Conservation (phyloP, 2,329 filamentous ascomycete genomes). For the Paraphaeosphaeria sporulosa region DNA sequence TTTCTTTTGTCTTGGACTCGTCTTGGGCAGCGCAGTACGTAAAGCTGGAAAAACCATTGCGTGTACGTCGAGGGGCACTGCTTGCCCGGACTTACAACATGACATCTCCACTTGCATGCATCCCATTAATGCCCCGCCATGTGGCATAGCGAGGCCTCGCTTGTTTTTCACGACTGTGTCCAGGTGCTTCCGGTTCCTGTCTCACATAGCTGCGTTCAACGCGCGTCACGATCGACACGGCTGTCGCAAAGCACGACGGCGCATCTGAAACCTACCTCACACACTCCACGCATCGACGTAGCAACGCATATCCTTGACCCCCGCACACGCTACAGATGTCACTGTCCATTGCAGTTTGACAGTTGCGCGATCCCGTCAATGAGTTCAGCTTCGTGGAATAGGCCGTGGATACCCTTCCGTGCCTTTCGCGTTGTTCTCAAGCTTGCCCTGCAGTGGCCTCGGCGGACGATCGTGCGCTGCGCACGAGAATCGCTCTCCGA, state of each 20-base stretch:
- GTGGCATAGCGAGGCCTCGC: neutral
- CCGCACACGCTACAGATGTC: conserved; percentile 7
- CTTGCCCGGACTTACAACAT: neutral
- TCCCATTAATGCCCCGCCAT: neutral
- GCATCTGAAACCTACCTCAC: conserved; percentile 27
- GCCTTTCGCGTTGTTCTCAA: neutral
- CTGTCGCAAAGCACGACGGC: neutral
- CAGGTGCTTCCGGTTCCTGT: neutral
- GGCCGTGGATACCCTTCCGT: neutral
- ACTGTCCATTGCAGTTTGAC: conserved; percentile 3
- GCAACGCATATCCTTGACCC: neutral
- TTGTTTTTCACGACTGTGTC: neutral
- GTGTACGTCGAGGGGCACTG: too few relatives aligned
- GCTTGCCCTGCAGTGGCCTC: neutral
- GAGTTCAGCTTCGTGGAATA: neutral
- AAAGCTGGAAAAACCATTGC: too few relatives aligned
- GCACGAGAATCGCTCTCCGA: neutral
- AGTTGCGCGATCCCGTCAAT: neutral
- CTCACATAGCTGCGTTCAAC: neutral
- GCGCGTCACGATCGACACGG: neutral
- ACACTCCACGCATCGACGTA: conserved; percentile 23
- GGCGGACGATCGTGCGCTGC: neutral
- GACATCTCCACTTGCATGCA: neutral
- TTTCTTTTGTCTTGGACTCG: neutral
- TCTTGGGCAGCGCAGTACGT: too few relatives aligned